A percentile compares a stretch with the other conserved stretches of the same genome.
Conservation (phyloP, 306 rosid genomes). For the Citrullus amarus region DNA sequence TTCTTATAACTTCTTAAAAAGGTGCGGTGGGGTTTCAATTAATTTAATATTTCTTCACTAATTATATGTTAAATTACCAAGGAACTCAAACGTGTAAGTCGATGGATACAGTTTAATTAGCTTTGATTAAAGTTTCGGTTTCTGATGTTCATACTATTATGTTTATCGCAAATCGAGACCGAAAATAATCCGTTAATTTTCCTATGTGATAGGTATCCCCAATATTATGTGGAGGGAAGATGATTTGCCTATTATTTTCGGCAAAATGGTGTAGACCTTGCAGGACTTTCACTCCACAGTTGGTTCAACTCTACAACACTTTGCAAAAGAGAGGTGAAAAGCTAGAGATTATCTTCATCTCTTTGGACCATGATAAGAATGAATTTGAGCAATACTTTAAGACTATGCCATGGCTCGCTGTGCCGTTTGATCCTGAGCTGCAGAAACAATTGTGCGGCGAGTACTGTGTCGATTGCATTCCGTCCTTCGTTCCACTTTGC, state of each 20-base stretch:
- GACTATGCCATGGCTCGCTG: constrained; percentile 78
- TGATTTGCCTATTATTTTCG: constrained; percentile 57
- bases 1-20: too few relatives aligned
- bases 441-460: constrained; percentile 41
- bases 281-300: constrained; percentile 57
- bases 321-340: constrained; percentile 31
- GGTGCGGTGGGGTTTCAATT: too few relatives aligned
- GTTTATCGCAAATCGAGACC: neutral
- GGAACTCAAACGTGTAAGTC: too few relatives aligned
- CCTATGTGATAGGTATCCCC: constrained; percentile 48
- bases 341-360: constrained; percentile 63
- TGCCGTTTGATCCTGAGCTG: constrained; percentile 47
- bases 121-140: neutral
- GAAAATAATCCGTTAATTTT: neutral
- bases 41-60: too few relatives aligned
- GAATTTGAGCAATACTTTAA: constrained; percentile 51
- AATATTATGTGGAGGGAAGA: constrained; percentile 57
- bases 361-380: constrained; percentile 51
- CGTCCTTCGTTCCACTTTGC: constrained; percentile 48
- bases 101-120: neutral
- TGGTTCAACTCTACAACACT: constrained; percentile 43
- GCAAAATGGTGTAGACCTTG: constrained; percentile 98
- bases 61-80: too few relatives aligned
- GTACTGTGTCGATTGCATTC: constrained; percentile 52
- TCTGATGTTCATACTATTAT: neutral